Conservation (phyloP, 2,329 filamentous ascomycete genomes). For the Sporothrix curviconia region DNA sequence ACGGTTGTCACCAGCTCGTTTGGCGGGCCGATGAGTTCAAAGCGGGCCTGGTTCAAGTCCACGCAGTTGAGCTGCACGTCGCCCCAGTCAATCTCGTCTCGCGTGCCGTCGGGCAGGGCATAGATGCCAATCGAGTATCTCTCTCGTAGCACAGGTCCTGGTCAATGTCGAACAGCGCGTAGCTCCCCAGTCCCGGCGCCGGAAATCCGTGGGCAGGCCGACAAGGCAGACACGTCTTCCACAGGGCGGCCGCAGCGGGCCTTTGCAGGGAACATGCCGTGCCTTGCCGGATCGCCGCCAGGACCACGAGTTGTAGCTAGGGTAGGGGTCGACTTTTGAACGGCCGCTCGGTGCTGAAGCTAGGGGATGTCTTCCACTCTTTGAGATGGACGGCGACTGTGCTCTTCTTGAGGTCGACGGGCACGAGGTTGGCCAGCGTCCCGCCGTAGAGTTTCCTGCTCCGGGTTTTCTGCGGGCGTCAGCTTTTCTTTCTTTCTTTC, state of each 20-base stretch:
- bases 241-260: conserved; percentile 53
- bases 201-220: conserved; percentile 56
- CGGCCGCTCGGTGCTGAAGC: conserved; percentile 41
- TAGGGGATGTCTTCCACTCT: conserved; percentile 19
- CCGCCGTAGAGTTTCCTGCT: conserved; percentile 52
- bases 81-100: conserved; percentile 64
- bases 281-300: conserved; percentile 52
- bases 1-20: conserved; percentile 37
- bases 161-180: conserved; percentile 54
- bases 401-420: conserved; percentile 29
- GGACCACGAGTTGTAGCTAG: conserved; percentile 56
- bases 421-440: conserved; percentile 42
- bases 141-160: conserved; percentile 60
- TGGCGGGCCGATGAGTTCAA: conserved; percentile 35
- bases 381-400: conserved; percentile 26
- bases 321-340: conserved; percentile 64
- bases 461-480: conserved; percentile 24
- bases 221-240: conserved; percentile 59
- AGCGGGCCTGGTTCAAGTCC: conserved; percentile 60
- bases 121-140: conserved; percentile 64
- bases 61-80: conserved; percentile 61
- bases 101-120: conserved; percentile 50
- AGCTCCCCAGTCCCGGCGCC: conserved; percentile 55
- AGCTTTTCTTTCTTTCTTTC: too few species aligned
- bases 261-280: conserved; percentile 56